Percentiles rank a stretch among this genome's conserved stretches.
Evolutionary conservation across 31 red algal genomes (phyloP).

Genomic region (Porphyra umbilicalis): DNA sequence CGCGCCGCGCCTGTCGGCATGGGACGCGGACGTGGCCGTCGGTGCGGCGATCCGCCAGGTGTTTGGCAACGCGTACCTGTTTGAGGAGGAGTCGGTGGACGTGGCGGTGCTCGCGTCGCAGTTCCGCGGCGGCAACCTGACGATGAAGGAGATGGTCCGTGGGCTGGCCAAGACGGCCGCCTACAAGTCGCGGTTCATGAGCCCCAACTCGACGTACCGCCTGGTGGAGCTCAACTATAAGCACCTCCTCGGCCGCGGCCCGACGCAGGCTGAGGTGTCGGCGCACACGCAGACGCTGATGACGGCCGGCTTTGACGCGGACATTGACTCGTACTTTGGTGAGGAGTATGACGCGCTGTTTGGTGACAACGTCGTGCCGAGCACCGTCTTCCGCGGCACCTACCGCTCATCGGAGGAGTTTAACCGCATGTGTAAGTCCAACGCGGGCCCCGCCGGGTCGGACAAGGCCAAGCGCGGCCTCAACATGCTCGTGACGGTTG

Average conservation of each 20-base stretch:
- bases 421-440: constrained; percentile 52
- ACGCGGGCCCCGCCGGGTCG: constrained; percentile 67
- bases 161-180: constrained; percentile 67
- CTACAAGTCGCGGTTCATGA: constrained; percentile 76
- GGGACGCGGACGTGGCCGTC: constrained; percentile 45
- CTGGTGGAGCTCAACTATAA: constrained; percentile 86
- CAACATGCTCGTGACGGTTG: neutral
- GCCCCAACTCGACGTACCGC: constrained; percentile 58
- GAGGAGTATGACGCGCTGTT: constrained; percentile 80
- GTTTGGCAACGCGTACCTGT: constrained; percentile 89
- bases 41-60: constrained; percentile 60
- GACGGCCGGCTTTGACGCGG: constrained; percentile 65
- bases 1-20: neutral
- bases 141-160: constrained; percentile 72
- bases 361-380: constrained; percentile 55
- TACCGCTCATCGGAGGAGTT: constrained; percentile 70
- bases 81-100: constrained; percentile 78
- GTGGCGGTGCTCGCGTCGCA: constrained; percentile 54
- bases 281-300: constrained; percentile 37
- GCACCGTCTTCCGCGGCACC: constrained; percentile 59
- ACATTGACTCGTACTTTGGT: constrained; percentile 82
- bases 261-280: constrained; percentile 56
- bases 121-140: constrained; percentile 59
- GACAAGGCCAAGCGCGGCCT: constrained; percentile 75
- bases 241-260: constrained; percentile 81